Percentiles rank a stretch among this genome's conserved stretches.
Conservation (phyloP, 441 rosid species). For the Euphorbia schlechtendalii region DNA sequence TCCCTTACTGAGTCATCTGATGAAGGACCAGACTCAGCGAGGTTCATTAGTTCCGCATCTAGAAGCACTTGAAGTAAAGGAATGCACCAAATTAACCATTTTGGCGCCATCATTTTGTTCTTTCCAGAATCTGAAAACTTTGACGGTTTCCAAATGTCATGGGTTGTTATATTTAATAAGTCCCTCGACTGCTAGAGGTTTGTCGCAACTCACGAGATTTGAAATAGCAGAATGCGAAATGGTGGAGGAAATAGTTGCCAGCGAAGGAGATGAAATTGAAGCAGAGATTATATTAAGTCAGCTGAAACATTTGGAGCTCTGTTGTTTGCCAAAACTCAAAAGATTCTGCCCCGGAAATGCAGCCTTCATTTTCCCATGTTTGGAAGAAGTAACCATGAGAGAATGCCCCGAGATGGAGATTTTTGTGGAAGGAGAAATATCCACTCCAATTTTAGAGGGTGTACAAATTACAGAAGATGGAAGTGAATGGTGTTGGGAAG, state of each 20-base stretch:
- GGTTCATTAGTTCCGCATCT: constrained; percentile 14
- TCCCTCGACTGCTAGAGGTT: constrained; percentile 14
- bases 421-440: too few species aligned
- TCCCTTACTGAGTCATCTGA: constrained; percentile 12
- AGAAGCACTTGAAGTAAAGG: constrained; percentile 4
- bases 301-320: constrained; percentile 11
- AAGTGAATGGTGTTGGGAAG: constrained; percentile 4
- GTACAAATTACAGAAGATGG: not conserved
- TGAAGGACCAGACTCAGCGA: not conserved
- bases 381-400: not conserved
- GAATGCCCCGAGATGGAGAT: constrained; percentile 17
- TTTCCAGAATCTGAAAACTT: not conserved
- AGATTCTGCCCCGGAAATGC: constrained; percentile 17
- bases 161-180: constrained; percentile 9
- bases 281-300: too few species aligned
- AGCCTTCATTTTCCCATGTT: constrained; percentile 20
- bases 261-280: not conserved
- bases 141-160: constrained; percentile 6
- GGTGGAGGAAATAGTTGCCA: constrained; percentile 8
- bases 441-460: not conserved
- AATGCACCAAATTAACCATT: constrained; percentile 16
- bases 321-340: constrained; percentile 14
- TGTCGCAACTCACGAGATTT: constrained; percentile 9
- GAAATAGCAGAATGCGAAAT: not conserved
- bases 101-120: not conserved